Evolutionary conservation across 2,329 filamentous ascomycete species (phyloP), one percentile per base, ranked within the genome.

Genomic region (Penicillium frequentans): DNA sequence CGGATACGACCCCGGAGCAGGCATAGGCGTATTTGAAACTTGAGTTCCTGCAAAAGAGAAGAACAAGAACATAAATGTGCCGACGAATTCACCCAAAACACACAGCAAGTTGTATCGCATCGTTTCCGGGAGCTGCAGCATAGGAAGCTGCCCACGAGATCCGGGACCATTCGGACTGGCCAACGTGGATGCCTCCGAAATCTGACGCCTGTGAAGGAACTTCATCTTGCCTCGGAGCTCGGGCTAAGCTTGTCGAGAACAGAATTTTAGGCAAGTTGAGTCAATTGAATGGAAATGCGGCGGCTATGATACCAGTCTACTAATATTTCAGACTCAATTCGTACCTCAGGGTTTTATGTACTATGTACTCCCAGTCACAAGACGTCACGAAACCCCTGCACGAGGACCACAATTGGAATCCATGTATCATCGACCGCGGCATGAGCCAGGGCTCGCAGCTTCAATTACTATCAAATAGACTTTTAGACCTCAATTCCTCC

Each of bases 51-150:
- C 74, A 60, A 81, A 79, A 5, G 78, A 75, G 58, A 80, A 79
- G 68, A 80, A 80, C 19, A 82, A 70, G 66, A 81, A 82, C 59
- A 81, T 64, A 39, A 80, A 78, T 0, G 81, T 84, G 29, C 82
- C 82, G 13, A 81, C 72, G 24, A 83, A 81, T 66, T 84, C 82
- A 21, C 79, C 79, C 10, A 79, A 51, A 14, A 75, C 71, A 29
- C 78, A 80, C 43, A 83, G 73, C 46, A 79, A 58, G 62, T 82
- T 79, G 51, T 78, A 77, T 23, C 78, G 75, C 50, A 63, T 19
- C 16, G 57, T 68, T 54, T 76, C 69, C 0, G 72, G 68, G 9
- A 76, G 56, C 31, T 64, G 61, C 29, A 75, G 58, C 72, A 75
- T 75, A 4, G 72, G 72, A 5, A 75, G 64, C 63, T 71, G 67